phyloP scores from a whole-genome alignment of 2,329 filamentous ascomycete species.

The Calonectria honghensis region DNA sequence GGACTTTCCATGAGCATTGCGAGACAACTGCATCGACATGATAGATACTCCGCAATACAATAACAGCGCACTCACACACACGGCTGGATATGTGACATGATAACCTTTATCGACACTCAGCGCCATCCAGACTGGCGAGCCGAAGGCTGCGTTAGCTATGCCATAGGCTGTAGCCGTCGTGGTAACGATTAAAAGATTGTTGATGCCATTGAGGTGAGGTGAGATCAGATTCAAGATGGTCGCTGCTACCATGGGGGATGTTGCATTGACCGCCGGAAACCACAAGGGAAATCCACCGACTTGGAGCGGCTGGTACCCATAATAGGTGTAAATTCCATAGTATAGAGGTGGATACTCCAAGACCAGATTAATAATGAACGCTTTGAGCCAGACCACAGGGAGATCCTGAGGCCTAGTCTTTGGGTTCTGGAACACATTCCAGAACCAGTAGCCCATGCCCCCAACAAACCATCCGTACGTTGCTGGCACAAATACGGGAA shows the following conservation, averaged over 20 bases:
- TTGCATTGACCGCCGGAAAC: conserved; percentile 29
- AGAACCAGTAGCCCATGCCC: conserved; percentile 32
- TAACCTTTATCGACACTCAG: conserved; percentile 21
- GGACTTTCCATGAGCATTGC: not conserved
- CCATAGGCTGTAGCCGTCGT: conserved; percentile 17
- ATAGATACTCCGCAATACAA: conserved; percentile 16
- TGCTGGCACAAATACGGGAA: conserved; percentile 20
- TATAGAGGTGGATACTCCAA: conserved; percentile 28
- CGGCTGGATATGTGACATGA: conserved; percentile 20
- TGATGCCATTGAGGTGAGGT: conserved; percentile 5
- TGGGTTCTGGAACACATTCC: conserved; percentile 20
- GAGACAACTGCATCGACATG: conserved; percentile 15
- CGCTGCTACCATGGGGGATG: conserved; percentile 17
- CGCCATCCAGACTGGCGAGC: conserved; percentile 24
- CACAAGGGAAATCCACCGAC: conserved; percentile 24
- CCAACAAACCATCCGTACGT: conserved; percentile 32
- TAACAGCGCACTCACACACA: not conserved
- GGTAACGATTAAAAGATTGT: conserved; percentile 1
- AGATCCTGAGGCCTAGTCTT: conserved; percentile 13
- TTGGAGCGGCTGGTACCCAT: conserved; percentile 24
- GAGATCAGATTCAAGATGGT: conserved; percentile 17
- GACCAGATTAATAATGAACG: conserved; percentile 22
- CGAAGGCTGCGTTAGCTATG: conserved; percentile 26
- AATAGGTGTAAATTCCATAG: conserved; percentile 21
- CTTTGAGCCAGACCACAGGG: conserved; percentile 15